phyloP scores from a whole-genome alignment of 768 basidiomycete genomes.

The Leccinum sublutescens region DNA sequence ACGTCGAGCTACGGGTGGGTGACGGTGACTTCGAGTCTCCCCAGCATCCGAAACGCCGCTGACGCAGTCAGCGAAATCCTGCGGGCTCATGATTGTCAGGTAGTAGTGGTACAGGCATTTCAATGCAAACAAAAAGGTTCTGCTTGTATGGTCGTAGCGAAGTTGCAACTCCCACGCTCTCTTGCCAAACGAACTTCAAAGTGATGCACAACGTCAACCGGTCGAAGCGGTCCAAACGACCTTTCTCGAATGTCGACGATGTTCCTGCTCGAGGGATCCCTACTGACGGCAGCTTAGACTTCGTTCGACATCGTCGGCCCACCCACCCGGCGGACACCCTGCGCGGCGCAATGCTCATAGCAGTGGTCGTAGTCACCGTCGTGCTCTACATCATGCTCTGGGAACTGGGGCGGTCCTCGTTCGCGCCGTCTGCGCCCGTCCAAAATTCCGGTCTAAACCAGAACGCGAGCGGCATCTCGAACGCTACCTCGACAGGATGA shows the following conservation, averaged over 20 bases:
- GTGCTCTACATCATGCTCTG: slow-evolving; percentile 24
- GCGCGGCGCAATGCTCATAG: slow-evolving; percentile 15
- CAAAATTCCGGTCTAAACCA: background rate
- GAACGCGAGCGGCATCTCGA: background rate
- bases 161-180: no score
- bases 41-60: no score
- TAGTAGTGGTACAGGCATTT: no score
- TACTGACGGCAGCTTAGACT: background rate
- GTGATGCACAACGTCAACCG: no score
- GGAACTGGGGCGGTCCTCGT: slow-evolving; percentile 19
- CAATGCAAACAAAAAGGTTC: no score
- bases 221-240: no score
- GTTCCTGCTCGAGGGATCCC: background rate
- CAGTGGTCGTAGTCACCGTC: slow-evolving; percentile 19
- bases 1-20: no score
- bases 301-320: slow-evolving; percentile 4
- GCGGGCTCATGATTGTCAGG: no score
- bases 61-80: no score
- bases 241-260: background rate
- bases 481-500: background rate
- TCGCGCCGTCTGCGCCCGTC: background rate
- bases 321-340: slow-evolving; percentile 3
- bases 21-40: no score
- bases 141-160: no score
- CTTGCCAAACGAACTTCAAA: no score